A percentile compares a stretch with the other conserved stretches of the same genome.
Conservation (phyloP, 495 filamentous ascomycete genomes). For the Podospora comata region DNA sequence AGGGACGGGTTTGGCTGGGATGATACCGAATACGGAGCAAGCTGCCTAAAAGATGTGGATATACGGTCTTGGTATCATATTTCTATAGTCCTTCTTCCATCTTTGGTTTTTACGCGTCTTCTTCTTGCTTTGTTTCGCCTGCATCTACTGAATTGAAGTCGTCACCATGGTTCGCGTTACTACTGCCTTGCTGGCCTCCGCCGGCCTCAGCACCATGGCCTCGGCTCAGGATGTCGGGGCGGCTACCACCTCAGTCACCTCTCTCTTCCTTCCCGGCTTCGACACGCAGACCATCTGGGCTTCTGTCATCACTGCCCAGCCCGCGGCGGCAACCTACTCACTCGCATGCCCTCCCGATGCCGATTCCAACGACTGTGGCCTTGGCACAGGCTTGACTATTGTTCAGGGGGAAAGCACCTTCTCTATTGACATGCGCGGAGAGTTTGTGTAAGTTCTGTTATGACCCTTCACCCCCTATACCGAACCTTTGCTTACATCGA, state of each 20-base stretch:
- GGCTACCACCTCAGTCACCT: constrained; percentile 30
- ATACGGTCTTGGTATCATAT: background rate
- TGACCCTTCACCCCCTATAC: background rate
- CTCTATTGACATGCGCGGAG: constrained; percentile 22
- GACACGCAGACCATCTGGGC: constrained; percentile 39
- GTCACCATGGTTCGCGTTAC: constrained; percentile 15
- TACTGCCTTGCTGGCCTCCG: constrained; percentile 26
- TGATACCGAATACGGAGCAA: background rate
- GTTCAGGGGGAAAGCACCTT: constrained; percentile 32
- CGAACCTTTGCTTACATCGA: background rate
- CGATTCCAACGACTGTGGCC: constrained; percentile 16
- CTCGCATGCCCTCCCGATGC: constrained; percentile 42
- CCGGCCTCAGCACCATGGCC: constrained; percentile 19
- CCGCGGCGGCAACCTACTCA: constrained; percentile 41
- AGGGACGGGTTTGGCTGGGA: background rate
- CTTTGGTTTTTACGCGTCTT: background rate
- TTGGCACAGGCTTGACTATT: constrained; percentile 29
- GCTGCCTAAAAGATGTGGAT: background rate
- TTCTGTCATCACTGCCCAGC: constrained; percentile 41
- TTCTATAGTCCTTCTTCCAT: background rate
- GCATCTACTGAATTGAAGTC: background rate
- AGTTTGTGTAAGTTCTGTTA: background rate
- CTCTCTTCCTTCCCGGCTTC: constrained; percentile 37
- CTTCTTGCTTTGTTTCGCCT: background rate
- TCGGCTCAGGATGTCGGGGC: constrained; percentile 19